Evolutionary conservation across 129 eudicot genomes (phyloP), one percentile per base, ranked within the genome.

Genomic region (Centaurea solstitialis): DNA sequence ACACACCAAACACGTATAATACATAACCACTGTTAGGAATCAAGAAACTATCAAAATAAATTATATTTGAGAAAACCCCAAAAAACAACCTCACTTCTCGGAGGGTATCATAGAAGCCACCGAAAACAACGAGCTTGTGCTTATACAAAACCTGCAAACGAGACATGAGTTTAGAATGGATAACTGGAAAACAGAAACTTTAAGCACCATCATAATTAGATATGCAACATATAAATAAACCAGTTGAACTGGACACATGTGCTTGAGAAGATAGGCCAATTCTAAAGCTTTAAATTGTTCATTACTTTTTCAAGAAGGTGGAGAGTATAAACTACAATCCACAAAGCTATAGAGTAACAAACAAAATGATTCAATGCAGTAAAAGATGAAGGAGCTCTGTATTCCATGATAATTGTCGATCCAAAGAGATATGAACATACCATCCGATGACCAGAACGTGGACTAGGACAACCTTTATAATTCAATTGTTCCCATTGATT

Each of bases 401-500:
- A 57, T 57, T 57, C 65, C 20, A 17, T 8, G 9, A 64, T 18
- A 62, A 64, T 7, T 40, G 5, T 9, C 68, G 35, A 76, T 35
- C 40, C 57, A n/a, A 70, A 67, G 59, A 57, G 41, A 33, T n/a
- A 39, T 26, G 15, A 75, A 70, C 84, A 18, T 86, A 94, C 99
- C 99, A 94, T 94, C 12, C 99, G 94, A 85, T 94, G 97, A 78
- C 99, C 99, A 80, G 99, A 94, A 26, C 99, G 97, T 76, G 99
- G 99, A 85, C 97, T 89, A 38, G 99, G 99, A 69, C 97, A 93
- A 21, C 99, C 99, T 86, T 94, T 94, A 81, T 90, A 94, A 82
- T 94, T 94, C 79, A 94, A 85, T 73, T 94, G 99, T 79, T 92
- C 99, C 99, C 99, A 94, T 77, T 92, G 97, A 82, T 94, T 94